Evolutionary conservation across 768 basidiomycete genomes (phyloP).

Genomic region (Amanita muscaria): DNA sequence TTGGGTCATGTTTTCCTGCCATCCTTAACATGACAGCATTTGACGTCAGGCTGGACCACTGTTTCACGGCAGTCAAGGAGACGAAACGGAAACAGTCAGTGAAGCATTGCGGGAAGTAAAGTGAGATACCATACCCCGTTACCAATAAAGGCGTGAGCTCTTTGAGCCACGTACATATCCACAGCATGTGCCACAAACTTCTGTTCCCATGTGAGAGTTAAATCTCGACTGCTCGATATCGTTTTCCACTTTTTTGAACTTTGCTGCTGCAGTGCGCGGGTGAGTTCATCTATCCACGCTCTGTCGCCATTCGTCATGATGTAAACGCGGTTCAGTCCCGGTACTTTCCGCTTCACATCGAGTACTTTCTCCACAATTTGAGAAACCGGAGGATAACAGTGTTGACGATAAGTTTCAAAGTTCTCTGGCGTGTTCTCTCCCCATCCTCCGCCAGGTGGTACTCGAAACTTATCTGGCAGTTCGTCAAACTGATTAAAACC

Average conservation of each 20-base stretch:
- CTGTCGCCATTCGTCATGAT: constrained; percentile 42
- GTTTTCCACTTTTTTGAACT: constrained; percentile 33
- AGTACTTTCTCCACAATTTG: constrained; percentile 32
- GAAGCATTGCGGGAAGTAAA: too few species aligned
- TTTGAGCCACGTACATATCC: constrained; percentile 45
- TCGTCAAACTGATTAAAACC: constrained; percentile 20
- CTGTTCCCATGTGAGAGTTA: constrained; percentile 37
- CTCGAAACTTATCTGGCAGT: constrained; percentile 37
- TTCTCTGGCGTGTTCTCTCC: constrained; percentile 34
- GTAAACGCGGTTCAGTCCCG: constrained; percentile 25
- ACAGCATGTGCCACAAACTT: constrained; percentile 40
- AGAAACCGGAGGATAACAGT: constrained; percentile 37
- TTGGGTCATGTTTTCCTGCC: constrained; percentile 15
- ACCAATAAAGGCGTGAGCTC: constrained; percentile 43
- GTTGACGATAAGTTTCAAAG: constrained; percentile 28
- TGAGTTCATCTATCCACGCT: constrained; percentile 35
- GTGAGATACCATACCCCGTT: constrained; percentile 33
- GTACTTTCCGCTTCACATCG: constrained; percentile 23
- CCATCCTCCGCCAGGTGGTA: constrained; percentile 21
- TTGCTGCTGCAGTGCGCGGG: constrained; percentile 23
- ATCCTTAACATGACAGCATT: constrained; percentile 30
- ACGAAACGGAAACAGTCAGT: too few species aligned
- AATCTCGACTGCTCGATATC: constrained; percentile 35
- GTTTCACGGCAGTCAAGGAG: too few species aligned
- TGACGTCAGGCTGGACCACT: constrained; percentile 35